Evolutionary conservation across 345 rosid genomes (phyloP).

Genomic region (Barbarea vulgaris): DNA sequence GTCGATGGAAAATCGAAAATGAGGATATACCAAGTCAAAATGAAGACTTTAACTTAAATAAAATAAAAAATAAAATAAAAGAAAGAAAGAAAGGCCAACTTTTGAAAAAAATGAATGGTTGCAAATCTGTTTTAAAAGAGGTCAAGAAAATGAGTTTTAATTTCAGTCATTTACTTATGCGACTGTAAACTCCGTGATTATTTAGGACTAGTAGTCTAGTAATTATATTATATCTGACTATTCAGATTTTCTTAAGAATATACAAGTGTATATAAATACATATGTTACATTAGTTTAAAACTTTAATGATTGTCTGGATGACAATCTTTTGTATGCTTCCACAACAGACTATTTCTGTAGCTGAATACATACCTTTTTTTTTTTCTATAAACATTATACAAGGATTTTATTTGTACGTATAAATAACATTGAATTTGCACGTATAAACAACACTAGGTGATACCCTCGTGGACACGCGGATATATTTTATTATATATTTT

Average conservation of each 20-base stretch:
- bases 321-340: not conserved
- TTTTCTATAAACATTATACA: not conserved
- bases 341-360: not conserved
- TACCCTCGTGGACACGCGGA: too few species aligned
- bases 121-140: conserved; percentile 11
- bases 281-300: not conserved
- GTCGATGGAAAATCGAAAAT: not conserved
- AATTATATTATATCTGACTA: conserved; percentile 12
- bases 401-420: too few species aligned
- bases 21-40: conserved; percentile 35
- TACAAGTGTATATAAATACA: not conserved
- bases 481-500: too few species aligned
- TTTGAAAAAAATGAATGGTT: conserved; percentile 26
- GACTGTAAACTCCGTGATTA: conserved; percentile 23
- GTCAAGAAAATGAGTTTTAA: not conserved
- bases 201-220: conserved; percentile 7
- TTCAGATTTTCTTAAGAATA: not conserved
- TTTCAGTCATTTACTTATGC: conserved; percentile 11
- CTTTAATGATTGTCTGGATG: not conserved
- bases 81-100: conserved; percentile 35
- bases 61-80: too few species aligned
- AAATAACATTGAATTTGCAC: too few species aligned
- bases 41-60: conserved; percentile 28
- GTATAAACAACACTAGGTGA: too few species aligned
- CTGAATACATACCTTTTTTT: not conserved